Conservation (phyloP, 768 basidiomycete species). For the Lentinula aciculospora region DNA sequence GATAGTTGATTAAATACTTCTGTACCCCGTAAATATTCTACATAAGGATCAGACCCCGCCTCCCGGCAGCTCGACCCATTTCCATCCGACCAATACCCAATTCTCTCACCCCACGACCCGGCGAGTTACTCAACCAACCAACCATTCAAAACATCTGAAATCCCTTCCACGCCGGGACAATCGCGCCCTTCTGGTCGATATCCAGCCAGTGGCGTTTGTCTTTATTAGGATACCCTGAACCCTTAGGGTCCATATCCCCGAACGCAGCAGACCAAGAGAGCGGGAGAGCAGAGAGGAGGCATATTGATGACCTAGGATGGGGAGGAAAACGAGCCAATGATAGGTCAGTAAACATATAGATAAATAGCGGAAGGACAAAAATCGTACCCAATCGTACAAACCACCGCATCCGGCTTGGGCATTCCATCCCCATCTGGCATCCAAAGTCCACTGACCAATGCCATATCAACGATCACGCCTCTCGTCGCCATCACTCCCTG, state of each 20-base stretch:
- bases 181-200: constrained; percentile 51
- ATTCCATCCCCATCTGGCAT: constrained; percentile 24
- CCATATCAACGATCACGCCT: constrained; percentile 67
- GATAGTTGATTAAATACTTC: too few relatives aligned
- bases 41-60: too few relatives aligned
- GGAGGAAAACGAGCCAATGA: neutral
- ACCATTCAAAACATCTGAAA: constrained; percentile 32
- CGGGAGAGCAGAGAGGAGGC: constrained; percentile 52
- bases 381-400: constrained; percentile 56
- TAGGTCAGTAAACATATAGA: neutral
- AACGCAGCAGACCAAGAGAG: constrained; percentile 64
- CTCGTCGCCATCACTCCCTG: constrained; percentile 46
- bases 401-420: constrained; percentile 37
- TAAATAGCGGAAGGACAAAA: neutral
- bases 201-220: constrained; percentile 54
- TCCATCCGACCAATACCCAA: too few relatives aligned
- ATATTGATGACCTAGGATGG: constrained; percentile 49
- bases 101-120: too few relatives aligned
- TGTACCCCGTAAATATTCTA: too few relatives aligned
- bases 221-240: constrained; percentile 41
- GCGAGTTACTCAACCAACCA: too few relatives aligned
- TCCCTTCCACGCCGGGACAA: constrained; percentile 53
- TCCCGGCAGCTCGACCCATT: too few relatives aligned
- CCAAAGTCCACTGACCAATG: constrained; percentile 63
- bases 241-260: constrained; percentile 34